phyloP scores from a whole-genome alignment of 208 protist species.

The Naegleria lovaniensis region DNA sequence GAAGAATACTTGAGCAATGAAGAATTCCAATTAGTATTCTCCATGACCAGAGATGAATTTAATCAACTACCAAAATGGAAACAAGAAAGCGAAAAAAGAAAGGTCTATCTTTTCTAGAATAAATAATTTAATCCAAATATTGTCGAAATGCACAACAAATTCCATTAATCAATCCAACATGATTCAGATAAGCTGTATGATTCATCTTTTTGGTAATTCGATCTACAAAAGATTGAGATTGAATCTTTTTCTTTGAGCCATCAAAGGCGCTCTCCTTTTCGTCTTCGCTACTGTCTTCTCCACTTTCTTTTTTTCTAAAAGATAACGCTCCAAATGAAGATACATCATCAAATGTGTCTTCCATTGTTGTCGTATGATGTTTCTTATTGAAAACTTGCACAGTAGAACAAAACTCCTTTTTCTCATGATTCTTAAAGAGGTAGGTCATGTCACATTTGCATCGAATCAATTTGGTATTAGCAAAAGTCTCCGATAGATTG shows the following conservation, averaged over 20 bases:
- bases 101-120: constrained; percentile 1
- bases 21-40: neutral
- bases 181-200: neutral
- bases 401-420: neutral
- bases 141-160: neutral
- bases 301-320: neutral
- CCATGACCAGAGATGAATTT: neutral
- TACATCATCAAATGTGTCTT: neutral
- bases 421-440: neutral
- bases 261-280: neutral
- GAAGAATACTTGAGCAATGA: constrained; percentile 11
- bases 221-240: neutral
- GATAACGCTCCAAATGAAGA: neutral
- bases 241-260: neutral
- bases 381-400: neutral
- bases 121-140: neutral
- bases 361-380: neutral
- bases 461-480: neutral
- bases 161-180: neutral
- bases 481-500: neutral
- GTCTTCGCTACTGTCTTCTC: neutral
- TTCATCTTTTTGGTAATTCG: neutral
- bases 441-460: neutral
- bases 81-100: constrained; percentile 3
- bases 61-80: neutral